Base-by-base conservation (phyloP, 306 rosid species). In the Clitoria ternatea region DNA sequence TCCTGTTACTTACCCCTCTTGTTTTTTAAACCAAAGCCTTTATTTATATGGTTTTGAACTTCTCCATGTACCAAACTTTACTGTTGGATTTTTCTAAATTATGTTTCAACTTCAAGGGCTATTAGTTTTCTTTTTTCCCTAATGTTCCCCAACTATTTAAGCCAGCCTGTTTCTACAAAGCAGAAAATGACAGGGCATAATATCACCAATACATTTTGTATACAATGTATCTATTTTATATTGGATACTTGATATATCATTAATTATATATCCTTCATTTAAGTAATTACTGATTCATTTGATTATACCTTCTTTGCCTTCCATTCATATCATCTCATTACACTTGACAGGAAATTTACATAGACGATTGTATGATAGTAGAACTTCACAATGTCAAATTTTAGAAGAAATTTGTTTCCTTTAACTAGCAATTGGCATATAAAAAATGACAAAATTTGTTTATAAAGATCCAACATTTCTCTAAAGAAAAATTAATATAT, bases 401-500 rank as follows among this genome's bases (percentile, higher is more conserved):
- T n/a, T n/a, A n/a, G n/a, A 15, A 39, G 20, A 29, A 27, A 9
- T 36, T 24, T 53, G 65, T 39, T 70, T 56, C 20, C 33, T 48
- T 48, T 43, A 40, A 23, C 10, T 40, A 18, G 54, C n/a, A 44
- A 15, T 27, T 43, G 42, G 15, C 32, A 59, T 73, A 6, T 17
- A 9, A 44, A 39, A 63, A 52, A 52, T 23, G 29, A 19, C 32
- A n/a, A n/a, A n/a, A 26, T 13, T 14, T 57, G 17, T 52, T 69
- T 26, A 10, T 7, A 33, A 33, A 49, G 47, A 64, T 43, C 14
- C 18, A 37, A 1, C 19, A 39, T 69, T 69, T 64, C 24, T 44
- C 67, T 56, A 13, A 44, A 60, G 69, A 72, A 27, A 63, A 29
- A 35, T 57, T 27, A 67, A 7, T 52, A 62, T 23, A 69, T 69